phyloP scores from a whole-genome alignment of 306 rosid species.

The Cucurbita maxima region DNA sequence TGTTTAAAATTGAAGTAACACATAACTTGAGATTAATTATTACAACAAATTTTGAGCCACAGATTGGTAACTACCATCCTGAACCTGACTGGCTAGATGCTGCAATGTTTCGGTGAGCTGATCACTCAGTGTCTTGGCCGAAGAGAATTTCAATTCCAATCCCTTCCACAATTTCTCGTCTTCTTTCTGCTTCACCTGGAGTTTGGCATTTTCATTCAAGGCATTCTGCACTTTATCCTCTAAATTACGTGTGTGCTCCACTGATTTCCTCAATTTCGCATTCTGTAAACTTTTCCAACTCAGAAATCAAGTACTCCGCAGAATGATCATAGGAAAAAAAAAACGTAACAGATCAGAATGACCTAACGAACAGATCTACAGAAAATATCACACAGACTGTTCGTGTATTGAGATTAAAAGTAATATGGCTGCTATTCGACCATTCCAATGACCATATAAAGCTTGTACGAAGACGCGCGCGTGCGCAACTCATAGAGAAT shows the following conservation, averaged over 20 bases:
- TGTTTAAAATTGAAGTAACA: not conserved
- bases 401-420: not conserved
- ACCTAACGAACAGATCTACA: not conserved
- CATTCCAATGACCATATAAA: not conserved
- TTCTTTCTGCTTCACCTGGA: constrained; percentile 82
- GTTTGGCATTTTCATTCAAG: constrained; percentile 76
- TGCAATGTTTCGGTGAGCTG: constrained; percentile 72
- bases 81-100: constrained; percentile 64
- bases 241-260: constrained; percentile 43
- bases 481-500: not conserved
- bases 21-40: not conserved
- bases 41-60: not conserved
- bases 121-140: constrained; percentile 71
- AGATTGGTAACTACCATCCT: constrained; percentile 37
- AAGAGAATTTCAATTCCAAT: constrained; percentile 71
- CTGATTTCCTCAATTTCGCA: constrained; percentile 57
- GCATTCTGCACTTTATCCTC: constrained; percentile 84
- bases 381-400: not conserved
- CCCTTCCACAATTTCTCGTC: constrained; percentile 88
- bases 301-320: not conserved
- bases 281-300: constrained; percentile 30
- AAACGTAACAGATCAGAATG: not conserved
- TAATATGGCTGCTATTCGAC: not conserved
- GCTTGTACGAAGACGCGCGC: not conserved
- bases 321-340: not conserved